phyloP scores from a whole-genome alignment of 116 monocot genomes.

The Iris pallida region DNA sequence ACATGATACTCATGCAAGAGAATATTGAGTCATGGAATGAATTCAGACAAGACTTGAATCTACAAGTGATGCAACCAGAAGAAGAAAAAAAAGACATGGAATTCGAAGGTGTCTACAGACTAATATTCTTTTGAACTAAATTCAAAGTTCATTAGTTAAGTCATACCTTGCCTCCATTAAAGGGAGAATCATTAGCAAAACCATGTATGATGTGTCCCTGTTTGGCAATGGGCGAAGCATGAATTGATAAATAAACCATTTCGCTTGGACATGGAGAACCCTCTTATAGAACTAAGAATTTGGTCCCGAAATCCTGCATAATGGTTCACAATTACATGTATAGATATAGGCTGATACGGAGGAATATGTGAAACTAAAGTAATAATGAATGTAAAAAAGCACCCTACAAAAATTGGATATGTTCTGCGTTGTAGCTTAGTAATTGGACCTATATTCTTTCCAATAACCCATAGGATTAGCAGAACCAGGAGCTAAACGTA shows the following conservation, averaged over 20 bases:
- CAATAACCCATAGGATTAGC: slow-evolving; percentile 61
- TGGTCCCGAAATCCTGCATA: slow-evolving; percentile 61
- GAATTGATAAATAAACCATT: slow-evolving; percentile 59
- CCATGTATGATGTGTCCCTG: slow-evolving; percentile 52
- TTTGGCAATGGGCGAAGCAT: slow-evolving; percentile 54
- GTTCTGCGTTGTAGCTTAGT: slow-evolving; percentile 34
- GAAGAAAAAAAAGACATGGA: not conserved
- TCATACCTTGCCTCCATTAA: slow-evolving; percentile 32
- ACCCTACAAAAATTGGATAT: slow-evolving; percentile 52
- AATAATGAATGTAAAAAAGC: not conserved
- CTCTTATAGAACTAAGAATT: slow-evolving; percentile 29
- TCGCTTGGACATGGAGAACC: slow-evolving; percentile 17
- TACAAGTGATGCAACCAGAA: not conserved
- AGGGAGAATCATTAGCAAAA: slow-evolving; percentile 26
- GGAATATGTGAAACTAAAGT: not conserved
- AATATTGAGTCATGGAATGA: no score
- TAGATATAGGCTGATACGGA: not conserved
- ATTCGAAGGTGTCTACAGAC: not conserved
- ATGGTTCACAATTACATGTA: not conserved
- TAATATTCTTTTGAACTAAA: no score
- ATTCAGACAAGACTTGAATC: no score
- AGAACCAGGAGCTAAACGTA: slow-evolving; percentile 39
- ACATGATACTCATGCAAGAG: no score
- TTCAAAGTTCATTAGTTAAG: not conserved
- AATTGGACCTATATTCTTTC: slow-evolving; percentile 46